These are phyloP conservation scores for Sporobolomyces pararoseus DNA, from an alignment of 768 basidiomycete species.

Conservation along the genomic window DNA sequence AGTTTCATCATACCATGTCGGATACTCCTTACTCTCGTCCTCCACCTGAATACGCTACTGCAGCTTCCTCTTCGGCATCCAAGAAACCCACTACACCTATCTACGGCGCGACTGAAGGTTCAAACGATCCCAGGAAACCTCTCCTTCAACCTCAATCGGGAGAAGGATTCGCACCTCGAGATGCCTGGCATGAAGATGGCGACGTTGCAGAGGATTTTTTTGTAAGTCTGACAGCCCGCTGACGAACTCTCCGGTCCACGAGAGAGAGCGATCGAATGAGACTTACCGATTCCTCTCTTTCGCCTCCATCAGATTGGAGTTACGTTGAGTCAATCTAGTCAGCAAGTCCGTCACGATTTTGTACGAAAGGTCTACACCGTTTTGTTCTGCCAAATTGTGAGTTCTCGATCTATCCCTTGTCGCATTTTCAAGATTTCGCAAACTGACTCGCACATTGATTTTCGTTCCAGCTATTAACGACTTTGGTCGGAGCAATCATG, in stretches of 20 bases:
- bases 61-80: neutral
- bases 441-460: constrained; percentile 61
- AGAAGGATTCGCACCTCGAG: neutral
- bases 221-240: no score
- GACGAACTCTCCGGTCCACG: no score
- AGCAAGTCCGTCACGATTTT: constrained; percentile 72
- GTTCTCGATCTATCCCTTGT: constrained; percentile 55
- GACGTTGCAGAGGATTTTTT: constrained; percentile 94
- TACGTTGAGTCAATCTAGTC: constrained; percentile 26
- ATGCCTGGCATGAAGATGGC: constrained; percentile 47
- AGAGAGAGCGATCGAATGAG: no score
- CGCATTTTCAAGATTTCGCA: constrained; percentile 46
- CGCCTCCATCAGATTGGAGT: constrained; percentile 32
- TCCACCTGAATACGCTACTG: constrained; percentile 7
- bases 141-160: constrained; percentile 14
- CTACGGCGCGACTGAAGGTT: constrained; percentile 14
- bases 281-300: neutral
- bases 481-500: constrained; percentile 68
- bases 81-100: constrained; percentile 1
- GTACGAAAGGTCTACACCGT: constrained; percentile 80
- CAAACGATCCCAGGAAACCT: constrained; percentile 9
- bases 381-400: constrained; percentile 55
- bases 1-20: neutral
- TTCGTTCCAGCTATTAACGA: constrained; percentile 60
- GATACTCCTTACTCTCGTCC: neutral